Base-by-base conservation (phyloP, 2,329 filamentous ascomycete genomes). In the Diplocarpon rosae region DNA sequence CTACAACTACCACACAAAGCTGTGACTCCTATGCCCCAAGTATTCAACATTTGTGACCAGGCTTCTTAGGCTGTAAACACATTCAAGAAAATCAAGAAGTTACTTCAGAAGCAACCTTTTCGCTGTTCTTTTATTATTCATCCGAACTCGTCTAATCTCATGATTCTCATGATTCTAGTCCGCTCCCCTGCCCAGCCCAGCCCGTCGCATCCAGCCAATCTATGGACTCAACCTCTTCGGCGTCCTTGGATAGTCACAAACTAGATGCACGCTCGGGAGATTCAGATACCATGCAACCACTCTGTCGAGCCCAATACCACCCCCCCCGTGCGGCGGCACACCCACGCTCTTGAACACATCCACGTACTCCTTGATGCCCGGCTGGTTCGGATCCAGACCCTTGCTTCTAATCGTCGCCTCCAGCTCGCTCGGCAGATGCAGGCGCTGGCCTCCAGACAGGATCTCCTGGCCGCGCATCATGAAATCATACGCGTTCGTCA, bases 381-480 rank as follows among this genome's bases (percentile, higher is more conserved):
- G 62, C 51, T 72, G 76, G 37, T 73, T 68, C 0, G 89, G 88
- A 60, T 95, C 84, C 56, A 96, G 76, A 45, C 87, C 89, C 66
- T 87, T 81, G 47, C 69, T 71, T 59, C 79, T 73, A 70, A 96
- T 84, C 51, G 86, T 84, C 37, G 78, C 75, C 61, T 87, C 80
- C 12, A 96, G 75, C 66, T 83, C 75, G 34, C 71, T 69, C 0
- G 89, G 78, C 51, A 87, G 75, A 65, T 95, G 84, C 55, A 95
- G 85, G 75, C 89, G 85, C 66, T 95, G 89, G 7, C 88, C 89
- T 57, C 90, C 89, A 13, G 84, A 89, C 14, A 95, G 75, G 48
- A 95, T 90, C 66, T 95, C 90, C 65, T 96, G 89, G 3, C 87
- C 87, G 46, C 90, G 80, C 62, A 94, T 80, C 70, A 95, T 94